Evolutionary conservation across 768 basidiomycete genomes (phyloP).

Genomic region (Mycena galericulata): DNA sequence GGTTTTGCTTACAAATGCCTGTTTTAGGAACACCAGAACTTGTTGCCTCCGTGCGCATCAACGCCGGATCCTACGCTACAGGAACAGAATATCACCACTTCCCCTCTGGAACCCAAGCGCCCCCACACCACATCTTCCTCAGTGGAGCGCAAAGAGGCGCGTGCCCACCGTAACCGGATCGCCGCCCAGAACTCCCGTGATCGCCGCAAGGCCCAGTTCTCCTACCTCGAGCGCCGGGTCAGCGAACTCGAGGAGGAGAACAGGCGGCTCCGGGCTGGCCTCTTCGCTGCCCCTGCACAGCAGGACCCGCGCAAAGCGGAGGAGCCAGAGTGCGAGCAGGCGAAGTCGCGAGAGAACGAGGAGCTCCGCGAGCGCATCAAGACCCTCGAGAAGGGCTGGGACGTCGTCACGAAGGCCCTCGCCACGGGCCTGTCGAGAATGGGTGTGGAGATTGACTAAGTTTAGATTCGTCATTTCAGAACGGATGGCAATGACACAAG

Average conservation of each 20-base stretch:
- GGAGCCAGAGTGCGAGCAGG: conserved; percentile 78
- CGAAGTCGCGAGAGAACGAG: conserved; percentile 83
- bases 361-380: too few relatives aligned
- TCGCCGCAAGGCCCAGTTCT: conserved; percentile 87
- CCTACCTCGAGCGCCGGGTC: conserved; percentile 74
- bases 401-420: conserved; percentile 81
- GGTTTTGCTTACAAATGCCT: too few relatives aligned
- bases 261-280: conserved; percentile 72
- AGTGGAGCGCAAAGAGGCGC: conserved; percentile 87
- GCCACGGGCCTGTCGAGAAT: conserved; percentile 72
- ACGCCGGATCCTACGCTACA: too few relatives aligned
- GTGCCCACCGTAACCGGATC: conserved; percentile 92
- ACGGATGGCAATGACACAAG: too few relatives aligned
- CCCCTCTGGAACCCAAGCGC: too few relatives aligned
- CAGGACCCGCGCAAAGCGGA: conserved; percentile 46
- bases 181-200: conserved; percentile 95
- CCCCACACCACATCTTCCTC: too few relatives aligned
- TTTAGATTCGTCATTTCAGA: too few relatives aligned
- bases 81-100: conserved; percentile 63
- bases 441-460: too few relatives aligned
- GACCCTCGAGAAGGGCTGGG: conserved; percentile 85
- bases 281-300: conserved; percentile 45
- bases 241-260: conserved; percentile 89
- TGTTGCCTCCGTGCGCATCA: too few relatives aligned
- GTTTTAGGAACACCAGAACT: too few relatives aligned